A percentile compares a stretch with the other conserved stretches of the same genome.
phyloP scores from a whole-genome alignment of 2,329 filamentous ascomycete genomes.

The Decorospora gaudefroyi region DNA sequence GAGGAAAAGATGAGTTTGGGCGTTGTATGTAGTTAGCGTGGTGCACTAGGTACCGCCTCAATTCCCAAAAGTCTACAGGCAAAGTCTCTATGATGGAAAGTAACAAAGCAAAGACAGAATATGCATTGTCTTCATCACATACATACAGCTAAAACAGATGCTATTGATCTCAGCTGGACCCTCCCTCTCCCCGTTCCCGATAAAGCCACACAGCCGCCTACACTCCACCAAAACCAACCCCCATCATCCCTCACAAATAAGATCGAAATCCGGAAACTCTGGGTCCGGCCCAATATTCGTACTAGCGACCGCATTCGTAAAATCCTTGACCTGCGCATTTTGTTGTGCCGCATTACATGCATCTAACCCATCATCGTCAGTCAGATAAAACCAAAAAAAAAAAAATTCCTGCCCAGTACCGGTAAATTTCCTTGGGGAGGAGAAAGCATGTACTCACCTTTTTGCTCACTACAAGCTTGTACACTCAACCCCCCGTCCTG shows the following conservation, averaged over 20 bases:
- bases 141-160: background rate
- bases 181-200: too few relatives aligned
- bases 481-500: slow-evolving; percentile 24
- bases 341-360: slow-evolving; percentile 37
- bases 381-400: too few relatives aligned
- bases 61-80: too few relatives aligned
- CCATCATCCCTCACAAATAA: slow-evolving; percentile 39
- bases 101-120: too few relatives aligned
- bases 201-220: background rate
- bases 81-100: too few relatives aligned
- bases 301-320: slow-evolving; percentile 29
- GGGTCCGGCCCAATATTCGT: slow-evolving; percentile 47
- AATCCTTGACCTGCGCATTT: slow-evolving; percentile 36
- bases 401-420: too few relatives aligned
- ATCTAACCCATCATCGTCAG: slow-evolving; percentile 20
- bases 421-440: background rate
- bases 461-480: slow-evolving; percentile 29
- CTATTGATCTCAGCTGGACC: too few relatives aligned
- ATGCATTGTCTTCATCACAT: too few relatives aligned
- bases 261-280: slow-evolving; percentile 46
- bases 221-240: too few relatives aligned
- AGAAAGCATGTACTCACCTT: slow-evolving; percentile 18
- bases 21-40: slow-evolving; percentile 1
- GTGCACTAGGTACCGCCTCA: too few relatives aligned
- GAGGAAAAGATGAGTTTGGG: background rate